phyloP scores from a whole-genome alignment of 352 stramenopile genomes.

The Pythium phragmiticola region DNA sequence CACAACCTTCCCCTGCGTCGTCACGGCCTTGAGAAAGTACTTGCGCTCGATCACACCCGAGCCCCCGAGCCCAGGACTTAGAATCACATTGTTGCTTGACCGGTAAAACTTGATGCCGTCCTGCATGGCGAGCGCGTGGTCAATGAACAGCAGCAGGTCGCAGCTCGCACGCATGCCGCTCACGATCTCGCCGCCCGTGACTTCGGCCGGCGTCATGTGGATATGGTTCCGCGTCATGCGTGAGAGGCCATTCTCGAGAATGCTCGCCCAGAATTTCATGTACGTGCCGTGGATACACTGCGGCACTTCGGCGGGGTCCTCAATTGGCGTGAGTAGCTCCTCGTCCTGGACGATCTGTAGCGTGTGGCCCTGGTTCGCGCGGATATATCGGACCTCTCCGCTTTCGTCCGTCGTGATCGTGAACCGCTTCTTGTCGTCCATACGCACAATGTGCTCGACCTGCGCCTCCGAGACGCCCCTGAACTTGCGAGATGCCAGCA shows the following conservation, averaged over 20 bases:
- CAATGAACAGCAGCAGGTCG: constrained; percentile 76
- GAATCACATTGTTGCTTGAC: constrained; percentile 83
- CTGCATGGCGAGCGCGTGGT: constrained; percentile 47
- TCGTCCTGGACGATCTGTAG: constrained; percentile 64
- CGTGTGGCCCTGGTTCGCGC: constrained; percentile 82
- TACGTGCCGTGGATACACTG: constrained; percentile 85
- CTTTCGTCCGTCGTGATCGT: constrained; percentile 53
- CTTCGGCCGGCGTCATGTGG: constrained; percentile 68
- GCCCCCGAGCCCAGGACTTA: constrained; percentile 58
- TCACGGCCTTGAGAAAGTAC: constrained; percentile 70
- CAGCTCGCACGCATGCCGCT: constrained; percentile 75
- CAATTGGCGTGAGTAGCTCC: constrained; percentile 65
- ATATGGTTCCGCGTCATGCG: constrained; percentile 88
- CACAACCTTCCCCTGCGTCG: constrained; percentile 46
- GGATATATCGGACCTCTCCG: constrained; percentile 51
- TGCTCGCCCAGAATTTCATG: constrained; percentile 63
- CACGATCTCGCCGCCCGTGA: constrained; percentile 52
- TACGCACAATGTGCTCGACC: constrained; percentile 64
- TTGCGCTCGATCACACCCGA: constrained; percentile 41
- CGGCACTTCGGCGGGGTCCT: constrained; percentile 38
- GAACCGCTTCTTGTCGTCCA: constrained; percentile 77
- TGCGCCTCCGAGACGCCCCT: constrained; percentile 46
- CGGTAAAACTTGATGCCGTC: constrained; percentile 83
- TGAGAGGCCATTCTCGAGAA: constrained; percentile 50
- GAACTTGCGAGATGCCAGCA: constrained; percentile 61